These are phyloP conservation scores for Pleomassaria siparia DNA, from an alignment of 2,329 filamentous ascomycete species.

Conservation along the genomic window DNA sequence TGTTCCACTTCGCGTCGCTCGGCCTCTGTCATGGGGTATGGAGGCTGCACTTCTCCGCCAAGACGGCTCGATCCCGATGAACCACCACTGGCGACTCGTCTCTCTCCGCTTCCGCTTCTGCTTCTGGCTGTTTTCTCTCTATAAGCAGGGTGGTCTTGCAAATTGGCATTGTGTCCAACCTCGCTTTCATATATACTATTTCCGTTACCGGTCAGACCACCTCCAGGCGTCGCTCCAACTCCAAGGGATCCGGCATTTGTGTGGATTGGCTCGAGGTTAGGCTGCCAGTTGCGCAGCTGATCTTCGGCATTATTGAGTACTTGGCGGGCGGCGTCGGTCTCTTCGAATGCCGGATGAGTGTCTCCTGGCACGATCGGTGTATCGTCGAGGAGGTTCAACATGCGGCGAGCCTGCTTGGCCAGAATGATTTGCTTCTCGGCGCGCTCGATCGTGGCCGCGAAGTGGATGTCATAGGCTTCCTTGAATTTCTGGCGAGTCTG, in stretches of 20 bases:
- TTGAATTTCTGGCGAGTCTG: slow-evolving; percentile 95
- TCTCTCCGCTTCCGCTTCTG: slow-evolving; percentile 25
- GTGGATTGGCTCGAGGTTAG: slow-evolving; percentile 57
- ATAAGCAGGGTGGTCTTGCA: slow-evolving; percentile 20
- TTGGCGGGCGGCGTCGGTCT: slow-evolving; percentile 70
- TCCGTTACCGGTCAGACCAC: slow-evolving; percentile 11
- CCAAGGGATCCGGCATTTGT: slow-evolving; percentile 53
- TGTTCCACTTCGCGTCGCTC: slow-evolving; percentile 30
- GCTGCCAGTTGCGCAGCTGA: slow-evolving; percentile 75
- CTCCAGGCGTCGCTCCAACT: slow-evolving; percentile 48
- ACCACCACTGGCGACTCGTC: slow-evolving; percentile 23
- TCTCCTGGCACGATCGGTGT: slow-evolving; percentile 88
- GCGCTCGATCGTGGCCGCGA: slow-evolving; percentile 88
- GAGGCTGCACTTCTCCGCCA: slow-evolving; percentile 26
- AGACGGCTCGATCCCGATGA: slow-evolving; percentile 24
- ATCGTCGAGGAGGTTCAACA: slow-evolving; percentile 86
- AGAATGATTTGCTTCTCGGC: slow-evolving; percentile 96
- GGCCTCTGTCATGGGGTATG: slow-evolving; percentile 33
- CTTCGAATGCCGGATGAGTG: slow-evolving; percentile 66
- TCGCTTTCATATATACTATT: slow-evolving; percentile 15
- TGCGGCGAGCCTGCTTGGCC: slow-evolving; percentile 82
- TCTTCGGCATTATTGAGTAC: slow-evolving; percentile 91
- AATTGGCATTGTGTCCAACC: slow-evolving; percentile 8
- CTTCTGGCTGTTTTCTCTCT: slow-evolving; percentile 21
- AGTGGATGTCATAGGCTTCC: slow-evolving; percentile 87